Percentiles rank a stretch among this genome's conserved stretches.
phyloP scores from a whole-genome alignment of 2,329 filamentous ascomycete species.

The Fusarium euwallaceae region DNA sequence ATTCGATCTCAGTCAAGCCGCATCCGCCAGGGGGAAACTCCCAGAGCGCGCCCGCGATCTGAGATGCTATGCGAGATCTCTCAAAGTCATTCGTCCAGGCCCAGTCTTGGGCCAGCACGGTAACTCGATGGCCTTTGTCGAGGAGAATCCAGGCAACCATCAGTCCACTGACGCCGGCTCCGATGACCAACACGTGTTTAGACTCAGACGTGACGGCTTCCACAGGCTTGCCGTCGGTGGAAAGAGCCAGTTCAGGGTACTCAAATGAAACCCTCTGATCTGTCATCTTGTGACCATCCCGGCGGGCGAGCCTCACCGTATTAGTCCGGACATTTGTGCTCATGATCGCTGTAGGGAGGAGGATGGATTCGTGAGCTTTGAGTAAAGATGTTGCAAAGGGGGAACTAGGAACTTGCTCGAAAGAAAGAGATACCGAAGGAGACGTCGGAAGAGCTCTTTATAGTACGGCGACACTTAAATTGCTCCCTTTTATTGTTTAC shows the following conservation, averaged over 20 bases:
- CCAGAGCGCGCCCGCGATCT: conserved; percentile 14
- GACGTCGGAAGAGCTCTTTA: background rate
- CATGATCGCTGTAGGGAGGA: background rate
- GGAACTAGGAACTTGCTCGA: background rate
- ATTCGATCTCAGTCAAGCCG: conserved; percentile 5
- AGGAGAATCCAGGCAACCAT: conserved; percentile 12
- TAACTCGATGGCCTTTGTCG: conserved; percentile 7
- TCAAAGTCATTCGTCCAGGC: background rate
- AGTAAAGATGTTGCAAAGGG: background rate
- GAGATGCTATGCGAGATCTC: conserved; percentile 1
- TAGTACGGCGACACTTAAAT: background rate
- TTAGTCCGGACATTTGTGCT: background rate
- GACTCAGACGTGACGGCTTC: background rate
- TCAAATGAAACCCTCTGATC: background rate
- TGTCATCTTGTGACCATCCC: background rate
- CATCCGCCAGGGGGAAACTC: conserved; percentile 10
- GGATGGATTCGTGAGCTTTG: background rate
- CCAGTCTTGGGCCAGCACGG: conserved; percentile 7
- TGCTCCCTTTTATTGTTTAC: background rate
- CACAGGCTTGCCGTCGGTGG: background rate
- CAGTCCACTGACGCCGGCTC: conserved; percentile 6
- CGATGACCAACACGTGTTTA: conserved; percentile 4
- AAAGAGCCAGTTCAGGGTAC: background rate
- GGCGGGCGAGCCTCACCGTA: background rate
- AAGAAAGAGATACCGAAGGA: background rate